These are phyloP conservation scores for Chaetothyriales sp. DNA, from an alignment of 2,329 filamentous ascomycete genomes.

Conservation along the genomic window DNA sequence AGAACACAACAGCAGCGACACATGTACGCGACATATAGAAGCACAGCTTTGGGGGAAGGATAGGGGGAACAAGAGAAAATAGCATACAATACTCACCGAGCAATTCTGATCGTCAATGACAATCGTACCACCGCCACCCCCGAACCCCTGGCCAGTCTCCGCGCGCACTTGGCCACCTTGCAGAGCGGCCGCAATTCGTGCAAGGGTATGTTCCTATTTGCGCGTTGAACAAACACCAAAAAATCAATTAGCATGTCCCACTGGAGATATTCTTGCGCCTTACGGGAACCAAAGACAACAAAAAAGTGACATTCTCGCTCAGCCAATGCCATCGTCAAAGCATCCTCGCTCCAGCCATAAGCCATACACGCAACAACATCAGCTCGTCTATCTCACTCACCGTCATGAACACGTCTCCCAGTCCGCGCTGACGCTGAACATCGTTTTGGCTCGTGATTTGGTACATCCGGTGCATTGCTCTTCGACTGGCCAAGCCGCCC, in stretches of 20 bases:
- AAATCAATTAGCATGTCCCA: neutral
- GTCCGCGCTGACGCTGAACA: slow-evolving; percentile 43
- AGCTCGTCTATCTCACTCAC: slow-evolving; percentile 26
- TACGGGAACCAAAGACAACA: slow-evolving; percentile 5
- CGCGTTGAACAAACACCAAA: neutral
- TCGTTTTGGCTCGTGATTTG: slow-evolving; percentile 51
- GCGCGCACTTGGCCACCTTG: slow-evolving; percentile 25
- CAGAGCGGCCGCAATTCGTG: slow-evolving; percentile 30
- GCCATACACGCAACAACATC: slow-evolving; percentile 14
- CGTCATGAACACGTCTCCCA: slow-evolving; percentile 45
- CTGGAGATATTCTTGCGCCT: slow-evolving; percentile 6
- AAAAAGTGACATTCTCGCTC: neutral
- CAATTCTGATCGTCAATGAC: slow-evolving; percentile 32
- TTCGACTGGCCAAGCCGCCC: slow-evolving; percentile 41
- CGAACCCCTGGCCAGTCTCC: slow-evolving; percentile 18
- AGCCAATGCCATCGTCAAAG: slow-evolving; percentile 6
- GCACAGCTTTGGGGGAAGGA: no score
- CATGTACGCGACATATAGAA: no score
- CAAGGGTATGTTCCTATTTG: slow-evolving; percentile 34
- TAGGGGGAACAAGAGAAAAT: neutral
- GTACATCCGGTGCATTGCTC: slow-evolving; percentile 46
- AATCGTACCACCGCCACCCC: slow-evolving; percentile 23
- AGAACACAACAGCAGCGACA: no score
- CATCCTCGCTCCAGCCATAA: slow-evolving; percentile 13
- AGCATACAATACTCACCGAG: slow-evolving; percentile 22